Evolutionary conservation across 257 asterid genomes (phyloP), one percentile per base, ranked within the genome.

Genomic region (Solanum piurae): DNA sequence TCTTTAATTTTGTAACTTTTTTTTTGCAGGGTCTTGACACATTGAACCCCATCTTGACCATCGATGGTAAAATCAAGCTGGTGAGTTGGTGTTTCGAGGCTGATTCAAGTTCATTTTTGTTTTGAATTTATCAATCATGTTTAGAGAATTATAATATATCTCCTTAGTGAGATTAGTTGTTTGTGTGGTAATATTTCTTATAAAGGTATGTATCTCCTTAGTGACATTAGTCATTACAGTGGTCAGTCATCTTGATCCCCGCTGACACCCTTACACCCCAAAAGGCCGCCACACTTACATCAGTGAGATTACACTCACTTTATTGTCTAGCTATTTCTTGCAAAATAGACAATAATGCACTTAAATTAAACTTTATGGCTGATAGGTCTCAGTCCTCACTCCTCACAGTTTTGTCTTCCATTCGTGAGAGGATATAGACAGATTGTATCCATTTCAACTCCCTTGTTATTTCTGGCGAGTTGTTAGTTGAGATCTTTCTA

Each of bases 61-160:
- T 96, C 73, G 98, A 96, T 87, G 91, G 90, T 90, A 95, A 95
- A 86, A 92, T 96, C 87, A 95, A 94, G 92, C 92, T 96, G 98
- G 99, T 95, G 89, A n/a, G 96, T 90, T 21, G 44, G 42, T 38
- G 46, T 29, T 64, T n/a, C 5, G 7, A 7, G 42, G 74, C 34
- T 2, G 60, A 29, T 62, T 33, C 76, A 27, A 62, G 25, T 79
- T 23, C 66, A 79, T 27, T 13, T 31, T 44, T 42, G 16, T 49
- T 79, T 36, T 79, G 84, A 79, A 14, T 27, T 14, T 79, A 27
- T 27, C 31, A 79, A 44, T 79, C 64, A 7, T 79, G 84, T 27
- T 77, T 8, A 25, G 64, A 25, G 3, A 4, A 42, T 79, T 76
- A 58, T 77, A 42, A 42, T 71, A 2, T 40, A 40, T 79, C 40